These are phyloP conservation scores for Kurtzmaniella cleridarum DNA, from an alignment of 805 yeast genomes.

Conservation along the genomic window DNA sequence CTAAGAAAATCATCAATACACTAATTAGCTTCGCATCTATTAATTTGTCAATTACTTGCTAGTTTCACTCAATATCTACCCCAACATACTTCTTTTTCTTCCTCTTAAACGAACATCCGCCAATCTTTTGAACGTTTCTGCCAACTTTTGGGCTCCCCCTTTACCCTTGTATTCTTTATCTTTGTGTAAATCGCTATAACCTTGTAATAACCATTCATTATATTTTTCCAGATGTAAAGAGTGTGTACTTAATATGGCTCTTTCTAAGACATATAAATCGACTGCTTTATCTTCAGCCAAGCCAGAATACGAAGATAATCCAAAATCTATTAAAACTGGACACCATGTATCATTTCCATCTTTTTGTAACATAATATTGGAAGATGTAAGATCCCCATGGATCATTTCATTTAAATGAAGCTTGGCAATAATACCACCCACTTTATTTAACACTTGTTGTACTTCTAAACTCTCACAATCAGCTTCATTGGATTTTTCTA, in stretches of 20 bases:
- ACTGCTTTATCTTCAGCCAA: conserved; percentile 92
- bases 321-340: conserved; percentile 84
- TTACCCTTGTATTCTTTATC: conserved; percentile 19
- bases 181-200: conserved; percentile 45
- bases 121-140: conserved; percentile 58
- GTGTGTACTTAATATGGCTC: conserved; percentile 90
- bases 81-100: conserved; percentile 91
- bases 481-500: conserved; percentile 29
- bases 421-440: conserved; percentile 64
- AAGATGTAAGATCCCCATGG: conserved; percentile 93
- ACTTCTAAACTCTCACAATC: conserved; percentile 32
- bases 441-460: conserved; percentile 39
- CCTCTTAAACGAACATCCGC: conserved; percentile 89
- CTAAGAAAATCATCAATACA: no score
- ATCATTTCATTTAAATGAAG: conserved; percentile 74
- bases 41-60: not conserved
- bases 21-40: no score
- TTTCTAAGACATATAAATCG: conserved; percentile 88
- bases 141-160: conserved; percentile 34
- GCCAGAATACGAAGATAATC: conserved; percentile 71
- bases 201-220: conserved; percentile 66
- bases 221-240: conserved; percentile 64
- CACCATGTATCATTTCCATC: conserved; percentile 8
- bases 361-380: conserved; percentile 62
- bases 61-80: conserved; percentile 25